Percentiles rank a stretch among this genome's conserved stretches.
These are phyloP conservation scores for Globisporangium heterothallicum DNA, from an alignment of 352 stramenopile species.

Conservation along the genomic window DNA sequence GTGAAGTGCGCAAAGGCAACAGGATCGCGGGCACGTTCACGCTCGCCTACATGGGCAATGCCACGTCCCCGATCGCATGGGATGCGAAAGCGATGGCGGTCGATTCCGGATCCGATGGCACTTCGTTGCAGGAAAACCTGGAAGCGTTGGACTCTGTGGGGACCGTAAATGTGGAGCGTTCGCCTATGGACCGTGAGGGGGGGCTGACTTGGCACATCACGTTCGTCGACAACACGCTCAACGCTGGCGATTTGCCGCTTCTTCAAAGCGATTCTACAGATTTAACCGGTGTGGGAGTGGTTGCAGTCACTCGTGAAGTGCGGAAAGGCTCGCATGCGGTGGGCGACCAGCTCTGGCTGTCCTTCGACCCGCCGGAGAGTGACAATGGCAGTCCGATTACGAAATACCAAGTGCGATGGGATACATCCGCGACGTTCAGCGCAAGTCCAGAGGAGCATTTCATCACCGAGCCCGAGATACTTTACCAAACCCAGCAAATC, in stretches of 20 bases:
- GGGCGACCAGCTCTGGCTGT: slow-evolving; percentile 69
- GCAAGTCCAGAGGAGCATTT: slow-evolving; percentile 38
- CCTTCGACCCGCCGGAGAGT: slow-evolving; percentile 52
- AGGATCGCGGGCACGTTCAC: slow-evolving; percentile 55
- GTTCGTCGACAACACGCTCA: slow-evolving; percentile 68
- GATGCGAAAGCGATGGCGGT: slow-evolving; percentile 33
- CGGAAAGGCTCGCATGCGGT: slow-evolving; percentile 65
- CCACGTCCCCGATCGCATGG: slow-evolving; percentile 38
- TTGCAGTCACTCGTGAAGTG: slow-evolving; percentile 45
- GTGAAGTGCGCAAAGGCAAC: slow-evolving; percentile 67
- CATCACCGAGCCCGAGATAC: slow-evolving; percentile 40
- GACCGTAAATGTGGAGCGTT: slow-evolving; percentile 34
- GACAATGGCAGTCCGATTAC: slow-evolving; percentile 66
- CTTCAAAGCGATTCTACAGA: slow-evolving; percentile 25
- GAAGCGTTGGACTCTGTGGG: slow-evolving; percentile 54
- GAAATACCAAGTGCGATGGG: slow-evolving; percentile 65
- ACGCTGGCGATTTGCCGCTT: slow-evolving; percentile 55
- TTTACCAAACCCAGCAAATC: slow-evolving; percentile 53
- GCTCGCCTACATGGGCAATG: slow-evolving; percentile 36
- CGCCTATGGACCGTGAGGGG: slow-evolving; percentile 37
- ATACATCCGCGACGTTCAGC: slow-evolving; percentile 47
- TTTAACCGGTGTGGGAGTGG: slow-evolving; percentile 35
- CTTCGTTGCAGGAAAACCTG: slow-evolving; percentile 70
- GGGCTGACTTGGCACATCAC: slow-evolving; percentile 66
- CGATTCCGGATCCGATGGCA: slow-evolving; percentile 38